Evolutionary conservation across 2,329 filamentous ascomycete species (phyloP).

Genomic region (Didymella pomorum): DNA sequence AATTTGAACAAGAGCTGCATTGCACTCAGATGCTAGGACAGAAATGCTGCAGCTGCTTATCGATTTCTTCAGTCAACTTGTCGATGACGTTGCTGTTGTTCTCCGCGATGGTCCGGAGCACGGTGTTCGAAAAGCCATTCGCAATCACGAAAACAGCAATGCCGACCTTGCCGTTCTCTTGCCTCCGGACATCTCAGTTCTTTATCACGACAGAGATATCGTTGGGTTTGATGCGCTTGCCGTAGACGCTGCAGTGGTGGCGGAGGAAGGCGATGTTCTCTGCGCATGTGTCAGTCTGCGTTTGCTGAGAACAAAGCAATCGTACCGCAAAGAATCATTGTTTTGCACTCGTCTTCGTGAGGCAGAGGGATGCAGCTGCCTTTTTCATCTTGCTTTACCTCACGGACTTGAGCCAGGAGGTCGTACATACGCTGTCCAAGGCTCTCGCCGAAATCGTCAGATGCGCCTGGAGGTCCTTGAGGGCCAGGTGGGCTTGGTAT

Average conservation of each 20-base stretch:
- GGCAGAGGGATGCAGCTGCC: neutral
- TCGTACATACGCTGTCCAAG: slow-evolving; percentile 25
- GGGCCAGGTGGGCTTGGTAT: neutral
- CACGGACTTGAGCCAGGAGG: slow-evolving; percentile 15
- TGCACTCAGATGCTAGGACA: slow-evolving; percentile 5
- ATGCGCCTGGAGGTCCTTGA: neutral
- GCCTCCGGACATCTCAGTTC: slow-evolving; percentile 10
- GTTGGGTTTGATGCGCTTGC: slow-evolving; percentile 16
- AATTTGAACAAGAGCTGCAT: neutral
- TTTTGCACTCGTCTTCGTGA: slow-evolving; percentile 2
- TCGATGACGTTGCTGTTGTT: slow-evolving; percentile 13
- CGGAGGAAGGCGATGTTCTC: slow-evolving; percentile 26
- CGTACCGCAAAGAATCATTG: slow-evolving; percentile 15
- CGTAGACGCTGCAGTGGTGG: slow-evolving; percentile 19
- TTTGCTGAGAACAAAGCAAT: no score
- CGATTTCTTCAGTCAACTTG: slow-evolving; percentile 6
- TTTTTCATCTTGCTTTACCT: neutral
- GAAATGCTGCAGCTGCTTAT: slow-evolving; percentile 9
- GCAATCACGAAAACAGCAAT: slow-evolving; percentile 21
- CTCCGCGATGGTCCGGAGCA: slow-evolving; percentile 2
- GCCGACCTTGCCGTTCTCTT: neutral
- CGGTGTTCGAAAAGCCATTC: slow-evolving; percentile 18
- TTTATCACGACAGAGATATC: slow-evolving; percentile 18
- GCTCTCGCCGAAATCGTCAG: neutral
- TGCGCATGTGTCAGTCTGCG: neutral